Base-by-base conservation (phyloP, 306 rosid species). In the Glycine tomentella region DNA sequence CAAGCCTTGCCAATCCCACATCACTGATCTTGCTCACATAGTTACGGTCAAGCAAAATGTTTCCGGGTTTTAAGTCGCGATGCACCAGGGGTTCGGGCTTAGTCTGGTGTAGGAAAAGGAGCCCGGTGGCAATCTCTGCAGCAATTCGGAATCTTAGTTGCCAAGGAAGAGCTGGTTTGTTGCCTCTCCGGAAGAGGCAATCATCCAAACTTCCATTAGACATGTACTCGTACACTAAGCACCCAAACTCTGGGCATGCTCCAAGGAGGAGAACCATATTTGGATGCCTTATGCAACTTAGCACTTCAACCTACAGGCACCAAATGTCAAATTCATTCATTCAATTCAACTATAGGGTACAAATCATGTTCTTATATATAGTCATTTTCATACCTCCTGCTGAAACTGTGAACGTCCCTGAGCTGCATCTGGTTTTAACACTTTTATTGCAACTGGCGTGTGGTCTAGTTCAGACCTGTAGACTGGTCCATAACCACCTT, bases 21-120 rank as follows among this genome's bases (percentile, higher is more conserved):
- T 92, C 98, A 34, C 98, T 90, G 20, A 94, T 94, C 88, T 94
- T 94, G 87, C 98, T 94, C 42, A 94, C 98, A 10, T 66, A 87
- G 87, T 92, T 92, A 1, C 89, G 88, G 84, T 94, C 97, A 8
- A 94, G 97, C 90, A 94, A 87, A 42, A 94, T 92, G 83, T 94
- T 94, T 20, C 86, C 98, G 0, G 98, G 97, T 84, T 94, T 94
- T 0, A 94, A 89, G 86, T 94, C 98, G 2, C 98, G 94, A 75
- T 94, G 98, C 67, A 94, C 98, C n/a, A 94, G 76, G 2, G 98
- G 97, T 57, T 94, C 97, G 40, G 98, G 98, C 81, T 88, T 94
- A 48, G 92, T 68, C 69, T 89, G 92, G 72, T 91, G 98, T 14
- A 92, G 93, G 88, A 92, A 94, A 68, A 92, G 88, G 50, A 94